Evolutionary conservation across 495 filamentous ascomycete genomes (phyloP), one percentile per base, ranked within the genome.

Genomic region (Bathelium albidoporum): DNA sequence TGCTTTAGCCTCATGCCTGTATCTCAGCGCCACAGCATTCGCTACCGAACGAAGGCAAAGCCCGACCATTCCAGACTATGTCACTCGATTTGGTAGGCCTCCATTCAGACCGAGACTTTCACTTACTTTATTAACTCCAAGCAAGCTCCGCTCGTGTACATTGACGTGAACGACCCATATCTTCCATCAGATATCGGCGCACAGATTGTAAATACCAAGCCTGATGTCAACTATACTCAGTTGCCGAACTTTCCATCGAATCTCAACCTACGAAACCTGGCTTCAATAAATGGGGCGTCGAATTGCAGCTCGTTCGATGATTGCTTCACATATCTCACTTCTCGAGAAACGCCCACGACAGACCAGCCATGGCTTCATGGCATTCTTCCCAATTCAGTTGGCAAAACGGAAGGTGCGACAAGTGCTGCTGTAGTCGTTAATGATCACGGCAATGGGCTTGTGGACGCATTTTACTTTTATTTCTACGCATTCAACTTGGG

Each of bases 401-500:
- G 82, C 11, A 60, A 79, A 55, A 81, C 76, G 1, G 66, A 71
- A 2, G 75, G 75, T 65, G 78, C 75, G 2, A 75, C 75, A 12
- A 77, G 73, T 26, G 77, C 74, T 44, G 74, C 73, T 1, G 75
- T 87, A 44, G 77, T 87, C 28, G 75, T 82, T 22, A 75, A 76
- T 61, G 81, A 87, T 63, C 78, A 81, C 62, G 81, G 79, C 0
- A 67, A 72, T 49, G 80, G 78, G 2, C 72, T 72, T 5, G 70
- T 85, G 2, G 85, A 87, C 76, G 85, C 80, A 0, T 87, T 85
- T 61, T 87, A 87, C 66, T 82, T 87, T 64, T 87, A 86, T 64
- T 87, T 87, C 67, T 87, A 83, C 61, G 77, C 83, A 66, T 86
- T 78, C 61, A 84, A 87, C 63, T 75, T 78, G 64, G 69, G 69